Evolutionary conservation across 2,329 filamentous ascomycete species (phyloP), one percentile per base, ranked within the genome.

Genomic region (Penicillium sp.): DNA sequence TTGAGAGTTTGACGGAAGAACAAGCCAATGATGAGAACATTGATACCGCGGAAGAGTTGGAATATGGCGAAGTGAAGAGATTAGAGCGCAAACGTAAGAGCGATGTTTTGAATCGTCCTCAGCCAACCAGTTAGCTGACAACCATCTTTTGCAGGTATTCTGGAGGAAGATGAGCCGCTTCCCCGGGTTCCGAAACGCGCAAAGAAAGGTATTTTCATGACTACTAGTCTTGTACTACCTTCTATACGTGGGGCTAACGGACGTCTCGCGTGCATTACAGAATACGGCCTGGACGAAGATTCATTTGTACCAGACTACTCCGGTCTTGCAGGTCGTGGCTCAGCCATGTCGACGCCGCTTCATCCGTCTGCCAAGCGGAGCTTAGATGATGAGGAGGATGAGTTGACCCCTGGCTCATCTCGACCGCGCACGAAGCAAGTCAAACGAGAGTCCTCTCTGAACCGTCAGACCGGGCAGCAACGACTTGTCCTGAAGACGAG

Each of bases 11-110:
- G 44, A 71, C 69, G 0, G 68, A 71, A 38, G 64, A 70, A 35
- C 66, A 72, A 48, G 70, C 70, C n/a, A 66, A 68, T 35, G 61
- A 63, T 16, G 71, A 74, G 52, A 74, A 74, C 45, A 59, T 69
- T 31, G 71, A 74, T 45, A 70, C 71, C 1, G 57, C 59, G 7
- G 67, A 70, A 23, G 71, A 74, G 48, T 57, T 69, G 40, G 63
- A 61, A 20, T 74, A 69, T 53, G 71, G 69, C 20, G 68, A 71
- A 42, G 59, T 64, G 32, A 74, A 72, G 51, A 63, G 66, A 37
- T 50, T 65, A 33, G 70, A 73, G 48, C 62, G 71, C 31, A 71
- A 71, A 47, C 59, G 70, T 65, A 51, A 42, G 62, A 55, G 22
- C 28, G 9, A n/a, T 28, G 16, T 2, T 33, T 14, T n/a, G n/a